Percentiles rank a stretch among this genome's conserved stretches.
Evolutionary conservation across 1,139 yeast species (phyloP).

Genomic region (Pichia terricola): DNA sequence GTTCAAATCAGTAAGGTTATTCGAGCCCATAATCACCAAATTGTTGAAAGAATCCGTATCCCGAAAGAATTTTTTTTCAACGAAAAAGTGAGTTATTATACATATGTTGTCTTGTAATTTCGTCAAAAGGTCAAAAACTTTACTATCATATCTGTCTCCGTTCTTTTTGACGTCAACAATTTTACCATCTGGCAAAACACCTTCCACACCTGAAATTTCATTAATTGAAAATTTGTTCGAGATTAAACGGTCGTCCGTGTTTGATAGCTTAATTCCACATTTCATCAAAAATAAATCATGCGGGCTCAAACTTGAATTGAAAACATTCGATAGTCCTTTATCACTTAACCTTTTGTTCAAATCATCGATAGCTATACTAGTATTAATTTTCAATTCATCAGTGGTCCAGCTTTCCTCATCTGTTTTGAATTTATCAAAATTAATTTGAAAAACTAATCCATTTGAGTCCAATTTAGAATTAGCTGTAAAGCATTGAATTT

Average conservation of each 20-base stretch:
- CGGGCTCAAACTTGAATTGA: slow-evolving; percentile 3
- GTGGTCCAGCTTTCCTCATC: not conserved
- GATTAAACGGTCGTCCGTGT: slow-evolving; percentile 6
- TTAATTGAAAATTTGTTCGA: slow-evolving; percentile 10
- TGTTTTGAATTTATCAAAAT: slow-evolving; percentile 9
- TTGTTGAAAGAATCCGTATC: not conserved
- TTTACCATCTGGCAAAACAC: slow-evolving; percentile 22
- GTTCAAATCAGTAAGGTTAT: slow-evolving; percentile 12
- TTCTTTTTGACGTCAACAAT: slow-evolving; percentile 4
- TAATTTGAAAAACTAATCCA: slow-evolving; percentile 13
- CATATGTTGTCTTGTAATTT: slow-evolving; percentile 12
- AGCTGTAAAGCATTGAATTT: slow-evolving; percentile 18
- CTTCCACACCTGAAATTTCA: slow-evolving; percentile 12
- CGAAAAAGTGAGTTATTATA: slow-evolving; percentile 14
- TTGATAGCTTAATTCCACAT: slow-evolving; percentile 13
- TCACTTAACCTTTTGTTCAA: slow-evolving; percentile 3
- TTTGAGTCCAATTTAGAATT: slow-evolving; percentile 3
- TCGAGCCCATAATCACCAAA: slow-evolving; percentile 15
- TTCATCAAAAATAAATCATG: slow-evolving; percentile 15
- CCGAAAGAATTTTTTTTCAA: no score
- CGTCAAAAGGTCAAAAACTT: slow-evolving; percentile 11
- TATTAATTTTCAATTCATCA: not conserved
- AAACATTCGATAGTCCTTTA: slow-evolving; percentile 1
- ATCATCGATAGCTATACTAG: slow-evolving; percentile 1
- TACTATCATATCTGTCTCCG: slow-evolving; percentile 1